Evolutionary conservation across 257 asterid species (phyloP), one percentile per base, ranked within the genome.

Genomic region (Salvia splendens): DNA sequence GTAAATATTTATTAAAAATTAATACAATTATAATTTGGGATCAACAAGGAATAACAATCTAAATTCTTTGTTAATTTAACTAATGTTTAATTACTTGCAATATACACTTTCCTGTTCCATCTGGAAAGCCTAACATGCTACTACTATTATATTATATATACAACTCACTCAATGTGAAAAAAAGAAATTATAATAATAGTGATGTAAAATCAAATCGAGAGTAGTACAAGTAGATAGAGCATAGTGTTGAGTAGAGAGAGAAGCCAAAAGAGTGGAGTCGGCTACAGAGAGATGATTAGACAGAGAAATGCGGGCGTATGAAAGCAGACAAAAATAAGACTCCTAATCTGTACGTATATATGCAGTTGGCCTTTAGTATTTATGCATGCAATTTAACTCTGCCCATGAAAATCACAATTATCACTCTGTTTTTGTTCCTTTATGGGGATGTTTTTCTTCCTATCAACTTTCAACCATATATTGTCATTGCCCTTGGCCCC

Each of bases 301-400:
- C 50, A 57, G 30, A 64, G 62, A 65, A 65, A 76, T 67, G 71
- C 50, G 50, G 73, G 71, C 46, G 70, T 71, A 68, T 10, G 80
- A 69, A 70, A 65, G 30, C 77, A 46, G 85, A 84, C 89, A 81
- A 84, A 79, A 77, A 63, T 49, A 47, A 74, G 73, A 68, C 73
- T 46, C 70, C 68, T 67, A 61, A 59, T 35, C 55, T 71, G 74
- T 79, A 79, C 73, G 81, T 81, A 74, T 77, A 50, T 73, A 45
- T 71, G 67, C 76, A 43, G 8, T 64, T 73, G 78, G 70, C 51
- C 51, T 54, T 59, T 69, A 69, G 72, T 72, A 77, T 72, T 52
- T 79, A 64, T 84, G 83, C 86, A 87, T 79, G 83, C 83, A 75
- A 81, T 17, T 11, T 28, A 55, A 32, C 67, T 53, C 74, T 64